Evolutionary conservation across 2,329 filamentous ascomycete genomes (phyloP).

Genomic region (Ophioceras dolichostomum): DNA sequence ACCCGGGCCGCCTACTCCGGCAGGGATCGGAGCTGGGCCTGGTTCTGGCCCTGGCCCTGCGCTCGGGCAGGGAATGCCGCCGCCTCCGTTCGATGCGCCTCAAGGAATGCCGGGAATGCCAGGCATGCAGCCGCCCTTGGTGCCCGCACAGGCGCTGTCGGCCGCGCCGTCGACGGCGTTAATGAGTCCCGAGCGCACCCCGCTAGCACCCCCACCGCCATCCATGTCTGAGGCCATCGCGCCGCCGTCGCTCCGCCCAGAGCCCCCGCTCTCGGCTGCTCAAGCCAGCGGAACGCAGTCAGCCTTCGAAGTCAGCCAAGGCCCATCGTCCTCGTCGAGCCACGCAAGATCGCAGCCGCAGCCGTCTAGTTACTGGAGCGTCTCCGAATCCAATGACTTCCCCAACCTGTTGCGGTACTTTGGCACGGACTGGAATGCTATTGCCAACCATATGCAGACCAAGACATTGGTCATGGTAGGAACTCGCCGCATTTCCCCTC

Average conservation of each 20-base stretch:
- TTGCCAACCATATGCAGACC: constrained; percentile 68
- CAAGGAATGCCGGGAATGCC: too few species aligned
- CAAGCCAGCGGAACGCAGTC: constrained; percentile 33
- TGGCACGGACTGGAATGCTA: constrained; percentile 66
- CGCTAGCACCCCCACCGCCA: constrained; percentile 12
- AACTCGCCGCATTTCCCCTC: not conserved
- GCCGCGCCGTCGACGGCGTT: constrained; percentile 14
- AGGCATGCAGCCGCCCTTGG: constrained; percentile 29
- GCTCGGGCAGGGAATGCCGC: constrained; percentile 8
- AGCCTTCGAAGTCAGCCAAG: constrained; percentile 36
- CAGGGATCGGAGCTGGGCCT: too few species aligned
- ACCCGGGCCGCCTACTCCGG: too few species aligned
- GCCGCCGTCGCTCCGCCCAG: constrained; percentile 42
- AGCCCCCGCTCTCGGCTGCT: constrained; percentile 34
- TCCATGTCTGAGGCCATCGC: constrained; percentile 42
- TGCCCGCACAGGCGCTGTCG: constrained; percentile 14
- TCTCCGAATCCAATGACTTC: constrained; percentile 70
- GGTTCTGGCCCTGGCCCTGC: constrained; percentile 11
- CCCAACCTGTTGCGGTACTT: constrained; percentile 59
- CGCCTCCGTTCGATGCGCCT: constrained; percentile 30
- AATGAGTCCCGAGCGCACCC: constrained; percentile 12
- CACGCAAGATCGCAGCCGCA: constrained; percentile 40
- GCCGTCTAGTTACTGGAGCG: constrained; percentile 78
- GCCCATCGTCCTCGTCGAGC: constrained; percentile 15
- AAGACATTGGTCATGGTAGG: constrained; percentile 79